phyloP scores from a whole-genome alignment of 2,329 filamentous ascomycete genomes.

The Monilinia laxa region DNA sequence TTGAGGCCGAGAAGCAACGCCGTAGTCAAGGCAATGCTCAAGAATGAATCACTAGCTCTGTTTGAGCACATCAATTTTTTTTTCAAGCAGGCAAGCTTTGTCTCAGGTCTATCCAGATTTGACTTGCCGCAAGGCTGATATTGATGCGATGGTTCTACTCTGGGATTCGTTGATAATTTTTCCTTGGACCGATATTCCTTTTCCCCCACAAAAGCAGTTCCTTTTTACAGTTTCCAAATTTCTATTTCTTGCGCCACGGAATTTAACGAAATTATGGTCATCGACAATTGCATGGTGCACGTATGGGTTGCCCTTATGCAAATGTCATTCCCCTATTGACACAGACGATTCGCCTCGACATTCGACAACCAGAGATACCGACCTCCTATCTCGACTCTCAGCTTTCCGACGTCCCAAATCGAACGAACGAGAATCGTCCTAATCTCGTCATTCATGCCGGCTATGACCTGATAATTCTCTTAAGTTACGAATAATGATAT shows the following conservation, averaged over 20 bases:
- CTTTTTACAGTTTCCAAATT: constrained; percentile 36
- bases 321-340: constrained; percentile 37
- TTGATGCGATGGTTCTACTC: constrained; percentile 46
- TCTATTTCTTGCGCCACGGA: constrained; percentile 39
- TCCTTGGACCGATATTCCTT: constrained; percentile 27
- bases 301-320: constrained; percentile 32
- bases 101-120: constrained; percentile 55
- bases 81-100: constrained; percentile 52
- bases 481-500: constrained; percentile 39
- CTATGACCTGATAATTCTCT: constrained; percentile 40
- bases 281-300: constrained; percentile 37
- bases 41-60: constrained; percentile 34
- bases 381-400: constrained; percentile 41
- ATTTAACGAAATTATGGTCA: constrained; percentile 44
- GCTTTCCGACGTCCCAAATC: constrained; percentile 39
- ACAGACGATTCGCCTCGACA: constrained; percentile 42
- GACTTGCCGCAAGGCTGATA: constrained; percentile 62
- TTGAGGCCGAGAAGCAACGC: constrained; percentile 98
- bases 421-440: constrained; percentile 43
- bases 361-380: constrained; percentile 41
- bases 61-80: constrained; percentile 44
- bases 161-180: constrained; percentile 37
- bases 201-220: constrained; percentile 42
- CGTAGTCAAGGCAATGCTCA: constrained; percentile 69
- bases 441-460: constrained; percentile 43